These are phyloP conservation scores for Basipetospora chlamydospora DNA, from an alignment of 2,329 filamentous ascomycete species.

Conservation along the genomic window DNA sequence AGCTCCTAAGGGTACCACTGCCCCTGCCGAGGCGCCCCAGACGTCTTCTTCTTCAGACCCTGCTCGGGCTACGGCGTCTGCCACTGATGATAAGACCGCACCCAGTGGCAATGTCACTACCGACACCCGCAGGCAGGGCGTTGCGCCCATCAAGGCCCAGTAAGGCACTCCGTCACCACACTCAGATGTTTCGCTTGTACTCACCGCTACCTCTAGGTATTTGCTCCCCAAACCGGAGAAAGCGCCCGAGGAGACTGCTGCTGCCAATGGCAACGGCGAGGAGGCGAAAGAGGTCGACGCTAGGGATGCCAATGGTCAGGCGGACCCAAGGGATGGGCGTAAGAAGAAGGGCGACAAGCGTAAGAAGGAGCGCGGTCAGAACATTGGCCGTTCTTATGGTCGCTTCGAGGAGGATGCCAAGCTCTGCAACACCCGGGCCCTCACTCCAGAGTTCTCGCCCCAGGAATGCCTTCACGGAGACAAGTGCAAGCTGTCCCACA, in stretches of 20 bases:
- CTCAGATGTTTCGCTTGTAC: too few relatives aligned
- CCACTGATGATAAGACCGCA: background rate
- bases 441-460: conserved; percentile 69
- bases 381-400: conserved; percentile 70
- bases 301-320: background rate
- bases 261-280: conserved; percentile 24
- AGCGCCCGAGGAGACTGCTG: conserved; percentile 37
- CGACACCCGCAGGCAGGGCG: conserved; percentile 10
- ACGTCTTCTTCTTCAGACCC: background rate
- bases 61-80: background rate
- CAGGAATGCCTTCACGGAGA: conserved; percentile 63
- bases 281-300: conserved; percentile 9
- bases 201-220: conserved; percentile 18
- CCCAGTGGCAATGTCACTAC: conserved; percentile 6
- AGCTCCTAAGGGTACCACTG: background rate
- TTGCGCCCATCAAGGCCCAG: conserved; percentile 23
- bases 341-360: conserved; percentile 21
- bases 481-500: conserved; percentile 68
- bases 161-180: conserved; percentile 13
- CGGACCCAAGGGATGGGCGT: background rate
- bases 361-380: conserved; percentile 44
- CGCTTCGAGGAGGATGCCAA: conserved; percentile 61
- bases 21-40: background rate
- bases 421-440: conserved; percentile 61
- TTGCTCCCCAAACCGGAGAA: conserved; percentile 19